These are phyloP conservation scores for Fragosphaeria purpurea DNA, from an alignment of 2,329 filamentous ascomycete species.

Conservation along the genomic window DNA sequence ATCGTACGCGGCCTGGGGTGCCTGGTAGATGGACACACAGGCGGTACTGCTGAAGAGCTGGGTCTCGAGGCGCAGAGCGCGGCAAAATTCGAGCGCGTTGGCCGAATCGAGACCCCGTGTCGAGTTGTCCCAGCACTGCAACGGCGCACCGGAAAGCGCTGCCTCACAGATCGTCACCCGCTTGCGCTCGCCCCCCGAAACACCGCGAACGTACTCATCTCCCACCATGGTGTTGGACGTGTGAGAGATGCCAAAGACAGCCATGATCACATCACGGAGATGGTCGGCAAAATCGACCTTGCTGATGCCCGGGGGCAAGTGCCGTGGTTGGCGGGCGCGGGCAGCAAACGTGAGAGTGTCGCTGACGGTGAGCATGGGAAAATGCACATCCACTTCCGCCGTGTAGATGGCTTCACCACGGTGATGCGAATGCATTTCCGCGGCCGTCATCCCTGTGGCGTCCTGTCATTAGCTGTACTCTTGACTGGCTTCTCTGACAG, in stretches of 20 bases:
- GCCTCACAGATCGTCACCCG: slow-evolving; percentile 54
- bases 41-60: slow-evolving; percentile 56
- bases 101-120: slow-evolving; percentile 64
- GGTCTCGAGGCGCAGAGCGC: slow-evolving; percentile 55
- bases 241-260: slow-evolving; percentile 65
- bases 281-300: slow-evolving; percentile 48
- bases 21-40: slow-evolving; percentile 64
- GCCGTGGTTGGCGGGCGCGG: slow-evolving; percentile 54
- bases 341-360: slow-evolving; percentile 73
- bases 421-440: slow-evolving; percentile 64
- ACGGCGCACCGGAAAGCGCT: slow-evolving; percentile 43
- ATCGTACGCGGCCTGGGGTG: slow-evolving; percentile 53
- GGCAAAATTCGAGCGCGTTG: slow-evolving; percentile 66
- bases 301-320: slow-evolving; percentile 48
- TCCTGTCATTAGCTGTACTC: no score
- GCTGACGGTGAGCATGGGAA: slow-evolving; percentile 64
- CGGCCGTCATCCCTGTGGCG: no score
- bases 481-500: slow-evolving; percentile 42
- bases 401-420: slow-evolving; percentile 80
- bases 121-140: slow-evolving; percentile 60
- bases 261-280: slow-evolving; percentile 62
- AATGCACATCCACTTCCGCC: slow-evolving; percentile 73
- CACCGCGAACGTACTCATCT: slow-evolving; percentile 61
- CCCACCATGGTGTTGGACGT: slow-evolving; percentile 65
- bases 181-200: slow-evolving; percentile 63